Evolutionary conservation across 768 basidiomycete species (phyloP), one percentile per base, ranked within the genome.

Genomic region (Chalciporus pseudorubinellus): DNA sequence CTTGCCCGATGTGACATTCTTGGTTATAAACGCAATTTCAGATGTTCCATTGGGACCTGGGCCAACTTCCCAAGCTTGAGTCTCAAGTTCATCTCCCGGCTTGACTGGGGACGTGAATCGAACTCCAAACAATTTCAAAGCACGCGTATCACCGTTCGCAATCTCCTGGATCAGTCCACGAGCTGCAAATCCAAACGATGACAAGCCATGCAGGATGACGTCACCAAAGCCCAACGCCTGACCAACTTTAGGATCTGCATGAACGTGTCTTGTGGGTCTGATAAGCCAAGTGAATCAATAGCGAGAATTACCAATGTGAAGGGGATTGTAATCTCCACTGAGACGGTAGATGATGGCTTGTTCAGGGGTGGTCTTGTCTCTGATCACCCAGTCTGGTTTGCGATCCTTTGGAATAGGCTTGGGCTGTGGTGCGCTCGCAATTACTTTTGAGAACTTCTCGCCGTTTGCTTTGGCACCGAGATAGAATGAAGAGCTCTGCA

Each of bases 31-130:
- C 1, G 82, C 70, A 9, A 87, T 72, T 60, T 87, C 85, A 3
- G 53, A 59, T 3, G 78, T 82, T 8, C 81, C 83, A 39, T 79
- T 72, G 1, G 81, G 82, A 22, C 83, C 84, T 21, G 75, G 67
- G 3, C 87, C 87, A 6, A 92, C 76, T 60, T 89, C 86, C 90
- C 90, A 92, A 33, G 83, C 79, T 42, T 76, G 74, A 9, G 87
- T 91, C 77, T 92, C 85, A 26, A 92, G 76, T 38, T 76, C 79
- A 64, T 92, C 89, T 0, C 91, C 91, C 9, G 90, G 91, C 67
- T 80, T 84, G 11, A 93, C 89, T 26, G 91, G 92, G 1, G 87
- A 76, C 0, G 89, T 90, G 74, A 95, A 95, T 22, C 87, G 76
- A 26, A 77, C 84, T 13, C 85, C 84, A 61, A 88, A 87, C 59